Evolutionary conservation across 1,284 basidiomycete species (phyloP).

Genomic region (Phylloboletellus chloephorus): DNA sequence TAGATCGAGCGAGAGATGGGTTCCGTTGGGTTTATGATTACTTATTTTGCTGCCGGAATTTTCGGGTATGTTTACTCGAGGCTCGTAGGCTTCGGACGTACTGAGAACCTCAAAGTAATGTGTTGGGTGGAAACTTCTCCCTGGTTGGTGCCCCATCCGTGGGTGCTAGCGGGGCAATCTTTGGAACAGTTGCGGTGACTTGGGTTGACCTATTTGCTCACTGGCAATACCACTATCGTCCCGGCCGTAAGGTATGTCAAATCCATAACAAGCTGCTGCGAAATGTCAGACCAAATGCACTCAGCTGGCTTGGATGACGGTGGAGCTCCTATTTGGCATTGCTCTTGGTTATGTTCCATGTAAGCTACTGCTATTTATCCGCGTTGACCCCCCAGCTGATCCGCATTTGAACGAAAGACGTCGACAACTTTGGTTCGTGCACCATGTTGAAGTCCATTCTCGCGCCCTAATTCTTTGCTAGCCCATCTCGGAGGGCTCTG

Average conservation of each 20-base stretch:
- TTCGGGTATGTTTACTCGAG: conserved; percentile 57
- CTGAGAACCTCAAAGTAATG: conserved; percentile 46
- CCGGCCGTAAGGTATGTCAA: conserved; percentile 60
- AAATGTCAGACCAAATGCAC: conserved; percentile 2
- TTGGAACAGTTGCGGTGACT: conserved; percentile 83
- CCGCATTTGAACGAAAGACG: conserved; percentile 37
- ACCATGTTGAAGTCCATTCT: not conserved
- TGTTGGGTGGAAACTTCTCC: conserved; percentile 88
- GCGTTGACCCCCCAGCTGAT: conserved; percentile 12
- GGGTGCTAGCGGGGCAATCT: conserved; percentile 92
- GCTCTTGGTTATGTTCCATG: conserved; percentile 83
- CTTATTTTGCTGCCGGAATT: conserved; percentile 86
- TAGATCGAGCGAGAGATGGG: conserved; percentile 87
- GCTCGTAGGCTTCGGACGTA: not conserved
- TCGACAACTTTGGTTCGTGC: conserved; percentile 71
- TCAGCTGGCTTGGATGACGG: conserved; percentile 72
- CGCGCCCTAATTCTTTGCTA: conserved; percentile 24
- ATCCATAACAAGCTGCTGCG: not conserved
- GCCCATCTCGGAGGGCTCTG: conserved; percentile 76
- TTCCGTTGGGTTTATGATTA: conserved; percentile 71
- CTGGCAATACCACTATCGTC: conserved; percentile 83
- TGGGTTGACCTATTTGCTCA: conserved; percentile 91
- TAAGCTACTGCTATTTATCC: conserved; percentile 31
- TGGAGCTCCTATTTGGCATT: conserved; percentile 82
- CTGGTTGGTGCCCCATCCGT: conserved; percentile 88